Evolutionary conservation across 75 land plant species (phyloP).

Genomic region (Cupressus sempervirens): DNA sequence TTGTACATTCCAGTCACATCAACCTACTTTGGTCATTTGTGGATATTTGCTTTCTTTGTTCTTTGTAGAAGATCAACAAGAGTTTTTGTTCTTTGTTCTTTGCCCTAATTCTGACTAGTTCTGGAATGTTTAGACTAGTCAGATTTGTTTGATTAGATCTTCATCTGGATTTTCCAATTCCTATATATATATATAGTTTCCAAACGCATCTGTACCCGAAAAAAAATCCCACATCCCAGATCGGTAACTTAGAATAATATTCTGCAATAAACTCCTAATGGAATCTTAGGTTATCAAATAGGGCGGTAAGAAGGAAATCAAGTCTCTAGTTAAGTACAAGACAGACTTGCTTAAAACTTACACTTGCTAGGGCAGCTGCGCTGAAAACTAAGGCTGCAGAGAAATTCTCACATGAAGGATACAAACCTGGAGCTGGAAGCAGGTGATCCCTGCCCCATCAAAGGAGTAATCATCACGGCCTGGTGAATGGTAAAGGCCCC

Average conservation of each 20-base stretch:
- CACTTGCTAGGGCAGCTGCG: neutral
- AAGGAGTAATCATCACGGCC: neutral
- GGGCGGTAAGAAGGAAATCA: neutral
- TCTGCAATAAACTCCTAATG: neutral
- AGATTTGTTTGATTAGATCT: too few species aligned
- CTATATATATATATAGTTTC: too few species aligned
- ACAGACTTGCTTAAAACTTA: neutral
- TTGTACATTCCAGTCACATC: neutral
- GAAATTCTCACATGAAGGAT: neutral
- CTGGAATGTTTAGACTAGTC: too few species aligned
- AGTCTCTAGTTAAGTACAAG: neutral
- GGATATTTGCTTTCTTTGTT: neutral
- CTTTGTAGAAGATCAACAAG: too few species aligned
- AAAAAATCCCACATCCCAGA: too few species aligned
- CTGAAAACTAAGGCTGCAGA: neutral
- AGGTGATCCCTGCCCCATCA: neutral
- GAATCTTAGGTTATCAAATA: neutral
- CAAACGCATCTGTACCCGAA: too few species aligned
- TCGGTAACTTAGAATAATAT: too few species aligned
- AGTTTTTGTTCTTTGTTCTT: too few species aligned
- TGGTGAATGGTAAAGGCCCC: neutral
- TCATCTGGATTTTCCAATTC: too few species aligned
- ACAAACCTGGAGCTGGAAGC: neutral
- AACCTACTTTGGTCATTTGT: neutral
- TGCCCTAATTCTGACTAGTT: too few species aligned